These are phyloP conservation scores for Chytridium lagenaria DNA, from an alignment of 371 early-diverging fungal genomes.

Conservation along the genomic window DNA sequence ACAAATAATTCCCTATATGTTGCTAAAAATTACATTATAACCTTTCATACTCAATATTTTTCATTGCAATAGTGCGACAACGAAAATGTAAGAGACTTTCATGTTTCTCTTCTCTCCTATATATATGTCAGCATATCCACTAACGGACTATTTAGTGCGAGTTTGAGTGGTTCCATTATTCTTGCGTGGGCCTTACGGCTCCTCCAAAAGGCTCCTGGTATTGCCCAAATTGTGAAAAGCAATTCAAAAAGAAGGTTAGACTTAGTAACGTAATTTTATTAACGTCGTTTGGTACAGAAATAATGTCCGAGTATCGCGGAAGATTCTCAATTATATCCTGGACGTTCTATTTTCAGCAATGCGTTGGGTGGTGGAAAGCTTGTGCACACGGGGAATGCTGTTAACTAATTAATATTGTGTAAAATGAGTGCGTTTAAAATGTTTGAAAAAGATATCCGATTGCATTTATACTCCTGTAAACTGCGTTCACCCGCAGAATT, in stretches of 20 bases:
- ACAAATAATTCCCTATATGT: background rate
- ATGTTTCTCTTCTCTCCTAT: background rate
- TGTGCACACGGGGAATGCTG: too few species aligned
- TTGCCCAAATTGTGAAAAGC: slow-evolving; percentile 65
- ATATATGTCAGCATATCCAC: background rate
- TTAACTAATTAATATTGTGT: too few species aligned
- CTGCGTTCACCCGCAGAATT: too few species aligned
- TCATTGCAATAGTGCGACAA: slow-evolving; percentile 77
- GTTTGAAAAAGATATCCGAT: too few species aligned
- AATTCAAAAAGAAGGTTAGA: slow-evolving; percentile 10
- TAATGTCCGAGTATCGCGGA: too few species aligned
- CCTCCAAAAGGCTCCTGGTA: slow-evolving; percentile 94
- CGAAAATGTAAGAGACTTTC: slow-evolving; percentile 67
- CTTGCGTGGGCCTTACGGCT: slow-evolving; percentile 85
- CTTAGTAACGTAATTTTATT: background rate
- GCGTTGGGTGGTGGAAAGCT: too few species aligned
- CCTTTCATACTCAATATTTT: background rate
- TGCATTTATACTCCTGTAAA: too few species aligned
- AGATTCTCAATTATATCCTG: too few species aligned
- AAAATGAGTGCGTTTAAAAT: too few species aligned
- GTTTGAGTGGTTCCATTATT: slow-evolving; percentile 95
- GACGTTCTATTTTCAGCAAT: too few species aligned
- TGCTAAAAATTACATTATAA: too few species aligned
- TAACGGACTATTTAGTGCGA: slow-evolving; percentile 66
- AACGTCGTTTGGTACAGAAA: background rate